A percentile compares a stretch with the other conserved stretches of the same genome.
These are phyloP conservation scores for Coriaria nepalensis DNA, from an alignment of 306 rosid species.

Conservation along the genomic window DNA sequence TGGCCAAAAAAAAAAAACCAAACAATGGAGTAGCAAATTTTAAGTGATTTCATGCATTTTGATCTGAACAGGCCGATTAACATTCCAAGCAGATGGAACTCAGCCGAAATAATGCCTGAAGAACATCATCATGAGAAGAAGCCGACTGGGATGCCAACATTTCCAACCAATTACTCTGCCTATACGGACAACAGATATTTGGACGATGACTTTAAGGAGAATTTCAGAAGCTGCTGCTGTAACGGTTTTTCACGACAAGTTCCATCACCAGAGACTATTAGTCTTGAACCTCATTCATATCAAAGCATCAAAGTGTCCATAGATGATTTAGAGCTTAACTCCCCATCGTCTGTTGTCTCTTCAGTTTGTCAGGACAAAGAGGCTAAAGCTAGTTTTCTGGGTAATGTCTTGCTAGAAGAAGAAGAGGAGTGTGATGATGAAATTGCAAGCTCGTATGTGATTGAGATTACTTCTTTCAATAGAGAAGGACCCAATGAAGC, in stretches of 20 bases:
- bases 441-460: conserved; percentile 77
- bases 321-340: conserved; percentile 51
- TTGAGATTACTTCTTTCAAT: conserved; percentile 46
- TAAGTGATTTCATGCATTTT: background rate
- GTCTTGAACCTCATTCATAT: conserved; percentile 42
- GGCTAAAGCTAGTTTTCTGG: conserved; percentile 28
- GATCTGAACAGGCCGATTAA: conserved; percentile 49
- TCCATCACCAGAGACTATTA: conserved; percentile 62
- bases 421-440: conserved; percentile 34
- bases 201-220: conserved; percentile 31
- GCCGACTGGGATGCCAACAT: conserved; percentile 24
- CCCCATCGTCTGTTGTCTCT: conserved; percentile 60
- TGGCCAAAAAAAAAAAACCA: too few species aligned
- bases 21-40: too few species aligned
- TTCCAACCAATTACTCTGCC: conserved; percentile 21
- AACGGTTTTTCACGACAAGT: conserved; percentile 42
- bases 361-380: conserved; percentile 50
- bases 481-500: conserved; percentile 53
- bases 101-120: conserved; percentile 30
- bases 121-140: conserved; percentile 21
- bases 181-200: conserved; percentile 24
- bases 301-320: conserved; percentile 35
- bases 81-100: conserved; percentile 54
- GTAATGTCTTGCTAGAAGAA: conserved; percentile 23
- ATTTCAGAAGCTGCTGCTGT: conserved; percentile 32